phyloP scores from a whole-genome alignment of 2,329 filamentous ascomycete species.

The Colletotrichum sp. region DNA sequence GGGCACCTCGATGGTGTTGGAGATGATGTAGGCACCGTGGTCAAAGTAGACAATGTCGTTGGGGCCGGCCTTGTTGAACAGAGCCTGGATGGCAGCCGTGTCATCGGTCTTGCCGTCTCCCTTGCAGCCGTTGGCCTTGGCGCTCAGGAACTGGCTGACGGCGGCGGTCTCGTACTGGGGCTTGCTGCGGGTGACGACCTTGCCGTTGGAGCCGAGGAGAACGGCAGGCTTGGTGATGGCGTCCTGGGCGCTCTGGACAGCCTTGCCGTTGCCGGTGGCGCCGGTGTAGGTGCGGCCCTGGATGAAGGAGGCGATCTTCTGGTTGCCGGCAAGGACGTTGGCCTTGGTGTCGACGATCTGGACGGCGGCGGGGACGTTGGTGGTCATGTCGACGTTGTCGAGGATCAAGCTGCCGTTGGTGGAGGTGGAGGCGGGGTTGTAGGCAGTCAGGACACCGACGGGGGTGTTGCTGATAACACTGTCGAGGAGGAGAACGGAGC shows the following conservation, averaged over 20 bases:
- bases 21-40: constrained; percentile 75
- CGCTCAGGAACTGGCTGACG: constrained; percentile 77
- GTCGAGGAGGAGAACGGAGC: constrained; percentile 84
- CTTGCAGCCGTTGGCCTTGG: constrained; percentile 82
- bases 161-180: constrained; percentile 81
- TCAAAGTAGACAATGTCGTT: constrained; percentile 77
- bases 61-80: constrained; percentile 70
- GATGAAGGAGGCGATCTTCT: constrained; percentile 72
- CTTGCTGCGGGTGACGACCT: constrained; percentile 83
- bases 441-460: constrained; percentile 79
- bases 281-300: constrained; percentile 78
- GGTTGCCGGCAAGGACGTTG: constrained; percentile 71
- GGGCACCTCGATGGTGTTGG: constrained; percentile 73
- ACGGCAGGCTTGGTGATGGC: constrained; percentile 66
- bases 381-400: constrained; percentile 86
- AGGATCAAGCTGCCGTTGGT: constrained; percentile 85
- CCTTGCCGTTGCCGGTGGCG: constrained; percentile 43
- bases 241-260: constrained; percentile 64
- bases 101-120: constrained; percentile 91
- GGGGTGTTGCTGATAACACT: constrained; percentile 78
- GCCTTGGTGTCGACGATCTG: constrained; percentile 58
- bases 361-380: constrained; percentile 71
- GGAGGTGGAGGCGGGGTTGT: constrained; percentile 62
- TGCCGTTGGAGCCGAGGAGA: constrained; percentile 68
- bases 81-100: constrained; percentile 80